phyloP scores from a whole-genome alignment of 306 rosid genomes.

The Gillenia trifoliata region DNA sequence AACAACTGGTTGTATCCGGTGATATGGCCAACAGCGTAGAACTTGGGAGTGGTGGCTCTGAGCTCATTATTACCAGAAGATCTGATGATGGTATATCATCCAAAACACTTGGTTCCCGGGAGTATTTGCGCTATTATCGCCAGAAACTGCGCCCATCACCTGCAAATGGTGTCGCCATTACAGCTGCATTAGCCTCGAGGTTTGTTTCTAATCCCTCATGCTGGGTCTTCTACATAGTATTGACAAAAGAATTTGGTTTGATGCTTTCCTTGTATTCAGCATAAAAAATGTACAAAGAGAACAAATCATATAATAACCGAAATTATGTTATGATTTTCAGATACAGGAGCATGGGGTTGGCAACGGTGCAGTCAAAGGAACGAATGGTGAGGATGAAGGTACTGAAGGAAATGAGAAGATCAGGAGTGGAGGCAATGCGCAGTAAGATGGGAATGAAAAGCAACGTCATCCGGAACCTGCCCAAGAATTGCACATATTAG shows the following conservation, averaged over 20 bases:
- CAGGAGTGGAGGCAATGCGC: conserved; percentile 88
- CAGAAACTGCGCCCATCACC: conserved; percentile 86
- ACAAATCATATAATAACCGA: neutral
- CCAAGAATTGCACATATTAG: conserved; percentile 73
- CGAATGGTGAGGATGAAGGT: conserved; percentile 80
- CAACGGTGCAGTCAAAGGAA: conserved; percentile 78
- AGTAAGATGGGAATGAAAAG: conserved; percentile 78
- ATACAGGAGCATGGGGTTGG: conserved; percentile 93
- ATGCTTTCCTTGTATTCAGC: neutral
- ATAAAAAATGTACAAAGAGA: neutral
- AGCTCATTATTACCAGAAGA: conserved; percentile 64
- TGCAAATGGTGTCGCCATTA: conserved; percentile 36
- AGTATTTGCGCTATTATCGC: conserved; percentile 90
- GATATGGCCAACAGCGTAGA: conserved; percentile 44
- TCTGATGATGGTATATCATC: conserved; percentile 43
- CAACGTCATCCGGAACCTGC: conserved; percentile 87
- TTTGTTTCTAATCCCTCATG: conserved; percentile 19
- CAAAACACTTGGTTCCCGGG: conserved; percentile 82
- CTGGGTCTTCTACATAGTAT: neutral
- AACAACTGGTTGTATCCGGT: conserved; percentile 65
- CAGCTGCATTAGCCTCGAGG: conserved; percentile 88
- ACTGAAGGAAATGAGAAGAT: conserved; percentile 70
- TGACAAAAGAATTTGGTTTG: neutral
- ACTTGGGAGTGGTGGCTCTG: conserved; percentile 74
- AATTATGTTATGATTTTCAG: conserved; percentile 32